phyloP scores from a whole-genome alignment of 371 early-diverging fungal genomes.

The Saksenaea oblongispora region DNA sequence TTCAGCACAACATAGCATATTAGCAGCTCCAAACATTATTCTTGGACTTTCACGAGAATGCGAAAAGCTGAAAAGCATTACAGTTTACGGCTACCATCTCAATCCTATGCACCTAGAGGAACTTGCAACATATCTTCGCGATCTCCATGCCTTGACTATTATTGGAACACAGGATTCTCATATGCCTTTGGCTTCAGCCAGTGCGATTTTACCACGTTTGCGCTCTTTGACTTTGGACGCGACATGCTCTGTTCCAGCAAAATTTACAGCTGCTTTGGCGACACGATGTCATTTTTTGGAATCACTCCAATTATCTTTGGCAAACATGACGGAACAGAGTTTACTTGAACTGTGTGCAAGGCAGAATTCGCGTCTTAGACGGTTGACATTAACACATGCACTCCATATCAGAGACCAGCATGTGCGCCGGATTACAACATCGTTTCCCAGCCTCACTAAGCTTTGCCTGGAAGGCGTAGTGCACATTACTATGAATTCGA shows the following conservation, averaged over 20 bases:
- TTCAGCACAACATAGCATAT: constrained; percentile 1
- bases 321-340: constrained; percentile 2
- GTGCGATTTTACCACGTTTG: constrained; percentile 16
- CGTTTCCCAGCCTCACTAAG: constrained; percentile 21
- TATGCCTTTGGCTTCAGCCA: constrained; percentile 13
- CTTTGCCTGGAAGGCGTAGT: constrained; percentile 24
- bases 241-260: neutral
- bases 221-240: neutral
- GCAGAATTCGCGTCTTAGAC: constrained; percentile 2
- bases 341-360: constrained; percentile 19
- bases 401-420: constrained; percentile 11
- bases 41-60: constrained; percentile 23
- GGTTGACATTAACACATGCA: constrained; percentile 28
- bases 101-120: constrained; percentile 20
- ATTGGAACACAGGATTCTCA: constrained; percentile 19
- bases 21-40: constrained; percentile 24
- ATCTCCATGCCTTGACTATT: constrained; percentile 19
- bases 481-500: constrained; percentile 10
- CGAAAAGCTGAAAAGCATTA: constrained; percentile 28
- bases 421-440: constrained; percentile 2
- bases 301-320: constrained; percentile 26
- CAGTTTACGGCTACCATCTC: constrained; percentile 44
- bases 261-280: constrained; percentile 18
- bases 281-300: neutral
- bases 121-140: constrained; percentile 11